Evolutionary conservation across 768 basidiomycete genomes (phyloP), one percentile per base, ranked within the genome.

Genomic region (Phylloporus sp.): DNA sequence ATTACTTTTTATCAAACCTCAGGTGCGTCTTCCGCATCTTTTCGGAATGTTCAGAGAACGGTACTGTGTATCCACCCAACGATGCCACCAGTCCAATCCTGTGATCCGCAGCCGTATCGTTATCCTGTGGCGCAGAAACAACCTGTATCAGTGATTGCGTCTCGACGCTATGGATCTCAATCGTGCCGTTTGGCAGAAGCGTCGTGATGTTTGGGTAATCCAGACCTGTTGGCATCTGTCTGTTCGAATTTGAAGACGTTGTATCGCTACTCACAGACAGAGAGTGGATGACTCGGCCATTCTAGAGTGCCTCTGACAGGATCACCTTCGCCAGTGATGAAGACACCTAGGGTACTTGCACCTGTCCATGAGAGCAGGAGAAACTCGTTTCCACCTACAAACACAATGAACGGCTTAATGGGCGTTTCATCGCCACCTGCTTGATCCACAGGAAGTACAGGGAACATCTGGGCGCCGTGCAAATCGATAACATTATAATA

Each of bases 241-340:
- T 36, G 32, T 51, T 26, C 47, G 29, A 52, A 18, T 27, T 23
- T n/a, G 22, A 41, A 29, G 13, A 27, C 18, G 41, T n/a, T 7
- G 34, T 8, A 41, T 39, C 20, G 34, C 4, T 31, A 80, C 88
- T 63, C 61, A 94, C 91, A 84, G 32, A 92, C 72, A 18, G 84
- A 79, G 22, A 82, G 71, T 0, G 93, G 91, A 73, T 95, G 84
- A 45, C 74, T 79, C 3, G 82, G 77, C 91, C 92, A 97, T 63
- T 91, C 81, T 39, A 97, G 71, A 2, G 94, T 95, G 2, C 93
- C 93, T 41, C 94, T 79, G 8, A 92, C 85, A 5, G 95, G 92
- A 67, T 95, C 93, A 0, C 92, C 94, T 2, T 82, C 80, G 0
- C 84, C 80, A 13, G 80, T 91, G 57, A 97, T 76, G 59, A 97